These are phyloP conservation scores for Kodamaea fukazawae DNA, from an alignment of 805 yeast genomes.

Conservation along the genomic window DNA sequence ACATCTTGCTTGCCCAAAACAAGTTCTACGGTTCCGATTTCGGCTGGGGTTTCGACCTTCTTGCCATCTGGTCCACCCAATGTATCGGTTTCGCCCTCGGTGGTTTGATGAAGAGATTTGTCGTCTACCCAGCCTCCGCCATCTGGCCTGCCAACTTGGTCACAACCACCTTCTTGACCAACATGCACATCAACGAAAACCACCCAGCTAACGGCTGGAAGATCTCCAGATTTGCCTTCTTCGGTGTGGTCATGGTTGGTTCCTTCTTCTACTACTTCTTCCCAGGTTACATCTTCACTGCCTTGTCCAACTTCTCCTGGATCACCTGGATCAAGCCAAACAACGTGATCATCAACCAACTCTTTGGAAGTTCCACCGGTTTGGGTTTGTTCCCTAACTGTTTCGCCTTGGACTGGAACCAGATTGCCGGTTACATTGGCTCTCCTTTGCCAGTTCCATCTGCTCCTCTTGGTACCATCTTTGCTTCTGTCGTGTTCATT, in stretches of 20 bases:
- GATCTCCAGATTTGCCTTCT: constrained; percentile 34
- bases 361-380: constrained; percentile 63
- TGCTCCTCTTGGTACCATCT: constrained; percentile 45
- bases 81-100: constrained; percentile 67
- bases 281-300: constrained; percentile 59
- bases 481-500: constrained; percentile 29
- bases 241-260: constrained; percentile 13
- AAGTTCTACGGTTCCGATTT: constrained; percentile 45
- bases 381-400: constrained; percentile 56
- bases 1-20: constrained; percentile 51
- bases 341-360: constrained; percentile 57
- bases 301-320: constrained; percentile 59
- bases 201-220: constrained; percentile 62
- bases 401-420: constrained; percentile 67
- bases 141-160: constrained; percentile 72
- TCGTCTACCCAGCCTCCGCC: constrained; percentile 63
- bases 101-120: constrained; percentile 56
- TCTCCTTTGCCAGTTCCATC: constrained; percentile 67
- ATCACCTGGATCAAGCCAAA: constrained; percentile 66
- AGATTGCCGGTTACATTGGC: constrained; percentile 53
- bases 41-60: constrained; percentile 54
- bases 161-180: constrained; percentile 53
- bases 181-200: constrained; percentile 49
- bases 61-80: constrained; percentile 56
- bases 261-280: constrained; percentile 38